Conservation (phyloP, 208 protist species). For the Endotrypanum monterogeii region DNA sequence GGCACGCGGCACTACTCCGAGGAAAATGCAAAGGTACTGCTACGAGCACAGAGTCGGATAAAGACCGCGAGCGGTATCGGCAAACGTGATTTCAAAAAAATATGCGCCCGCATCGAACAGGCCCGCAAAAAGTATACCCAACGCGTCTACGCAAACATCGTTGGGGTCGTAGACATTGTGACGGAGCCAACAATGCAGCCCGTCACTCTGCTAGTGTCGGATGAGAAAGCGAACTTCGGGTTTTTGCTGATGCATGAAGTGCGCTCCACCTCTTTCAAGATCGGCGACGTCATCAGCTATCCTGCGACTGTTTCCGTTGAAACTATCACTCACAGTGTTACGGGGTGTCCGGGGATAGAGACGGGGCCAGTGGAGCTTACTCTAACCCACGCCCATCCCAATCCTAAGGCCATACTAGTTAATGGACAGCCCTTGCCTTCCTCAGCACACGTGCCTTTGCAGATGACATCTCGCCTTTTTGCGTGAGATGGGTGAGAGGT, state of each 20-base stretch:
- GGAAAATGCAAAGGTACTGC: conserved; percentile 51
- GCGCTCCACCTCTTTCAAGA: conserved; percentile 47
- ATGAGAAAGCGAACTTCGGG: conserved; percentile 46
- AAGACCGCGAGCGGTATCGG: conserved; percentile 50
- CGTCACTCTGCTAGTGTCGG: conserved; percentile 48
- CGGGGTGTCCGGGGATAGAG: conserved; percentile 45
- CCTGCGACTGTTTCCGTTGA: conserved; percentile 27
- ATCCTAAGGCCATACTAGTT: conserved; percentile 46
- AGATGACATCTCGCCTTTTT: conserved; percentile 80
- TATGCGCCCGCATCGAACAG: conserved; percentile 40
- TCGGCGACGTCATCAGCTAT: conserved; percentile 59
- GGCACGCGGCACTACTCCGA: conserved; percentile 49
- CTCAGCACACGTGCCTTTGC: conserved; percentile 45
- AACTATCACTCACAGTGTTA: conserved; percentile 50
- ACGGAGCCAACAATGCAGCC: conserved; percentile 74
- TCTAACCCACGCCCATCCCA: conserved; percentile 49
- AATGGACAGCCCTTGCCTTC: conserved; percentile 61
- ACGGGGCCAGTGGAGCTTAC: conserved; percentile 33
- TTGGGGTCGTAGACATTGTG: conserved; percentile 69
- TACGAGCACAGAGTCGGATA: conserved; percentile 41
- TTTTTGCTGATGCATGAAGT: conserved; percentile 72
- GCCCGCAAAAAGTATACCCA: conserved; percentile 47
- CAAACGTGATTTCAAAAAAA: conserved; percentile 57
- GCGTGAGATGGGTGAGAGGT: conserved; percentile 27
- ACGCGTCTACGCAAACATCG: conserved; percentile 22